These are phyloP conservation scores for Dendrocalamus latiflorus DNA, from an alignment of 202 grass and related monocot genomes.

Conservation along the genomic window DNA sequence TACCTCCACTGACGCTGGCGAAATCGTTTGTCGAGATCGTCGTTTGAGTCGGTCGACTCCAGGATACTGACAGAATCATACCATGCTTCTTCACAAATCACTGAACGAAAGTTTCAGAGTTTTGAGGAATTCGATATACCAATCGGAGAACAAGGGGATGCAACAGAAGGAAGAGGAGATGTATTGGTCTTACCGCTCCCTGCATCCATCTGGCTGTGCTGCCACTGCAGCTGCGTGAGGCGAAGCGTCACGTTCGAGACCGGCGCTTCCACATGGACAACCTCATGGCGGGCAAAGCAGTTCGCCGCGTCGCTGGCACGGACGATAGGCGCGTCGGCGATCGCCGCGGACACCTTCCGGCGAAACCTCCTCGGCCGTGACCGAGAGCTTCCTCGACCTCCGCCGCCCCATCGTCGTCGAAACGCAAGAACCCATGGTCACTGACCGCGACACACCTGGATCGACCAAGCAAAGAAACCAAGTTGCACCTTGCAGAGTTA, in stretches of 20 bases:
- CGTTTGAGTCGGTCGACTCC: constrained; percentile 43
- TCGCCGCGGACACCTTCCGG: constrained; percentile 38
- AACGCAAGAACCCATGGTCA: constrained; percentile 44
- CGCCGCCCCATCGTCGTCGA: constrained; percentile 37
- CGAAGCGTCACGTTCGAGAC: constrained; percentile 73
- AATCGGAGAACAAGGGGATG: background rate
- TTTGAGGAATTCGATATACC: background rate
- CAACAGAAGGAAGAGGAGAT: background rate
- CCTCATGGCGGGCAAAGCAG: constrained; percentile 32
- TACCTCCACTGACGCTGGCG: constrained; percentile 74
- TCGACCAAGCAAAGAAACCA: background rate
- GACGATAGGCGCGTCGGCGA: constrained; percentile 22
- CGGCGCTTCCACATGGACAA: constrained; percentile 31
- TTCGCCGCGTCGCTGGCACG: constrained; percentile 1
- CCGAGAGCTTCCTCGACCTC: constrained; percentile 40
- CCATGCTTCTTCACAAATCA: constrained; percentile 75
- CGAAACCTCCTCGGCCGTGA: constrained; percentile 32
- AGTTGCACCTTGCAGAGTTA: constrained; percentile 16
- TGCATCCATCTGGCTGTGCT: constrained; percentile 70
- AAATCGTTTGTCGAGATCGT: constrained; percentile 67
- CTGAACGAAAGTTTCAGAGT: constrained; percentile 14
- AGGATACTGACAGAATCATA: constrained; percentile 88
- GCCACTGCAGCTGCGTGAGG: constrained; percentile 91
- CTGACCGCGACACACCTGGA: background rate
- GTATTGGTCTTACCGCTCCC: constrained; percentile 40